Evolutionary conservation across 345 rosid species (phyloP), one percentile per base, ranked within the genome.

Genomic region (Populus pruinosa): DNA sequence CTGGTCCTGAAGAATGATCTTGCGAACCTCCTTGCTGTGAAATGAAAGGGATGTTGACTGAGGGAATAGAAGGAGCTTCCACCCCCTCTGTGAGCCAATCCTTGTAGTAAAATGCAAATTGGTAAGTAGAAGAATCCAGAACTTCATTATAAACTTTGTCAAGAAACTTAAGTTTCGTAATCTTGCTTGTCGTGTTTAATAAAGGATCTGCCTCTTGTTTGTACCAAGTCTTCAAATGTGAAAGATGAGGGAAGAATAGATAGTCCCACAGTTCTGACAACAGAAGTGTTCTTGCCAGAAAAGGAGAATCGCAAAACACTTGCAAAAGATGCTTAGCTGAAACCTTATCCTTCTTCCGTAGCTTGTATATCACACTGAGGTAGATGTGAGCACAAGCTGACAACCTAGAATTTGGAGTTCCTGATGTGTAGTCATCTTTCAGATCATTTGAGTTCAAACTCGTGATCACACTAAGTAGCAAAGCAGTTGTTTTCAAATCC

Each of bases 371-470:
- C 82, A 87, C 86, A 82, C 92, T 82, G 41, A 88, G 85, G 80
- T 88, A 91, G 55, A 88, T 83, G 73, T 88, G 91, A 72, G 91
- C 91, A 84, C 89, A 88, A 11, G 91, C 86, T 56, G 94, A 89
- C 81, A 88, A 56, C 83, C 82, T 81, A 13, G 83, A 82, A 78
- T 87, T 84, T 36, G 86, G 86, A 67, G 84, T 63, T 78, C 90
- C 91, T 36, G 78, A 77, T 36, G 88, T 85, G 44, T 77, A 86
- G 9, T 87, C 86, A 77, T 88, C 86, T 79, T 83, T 80, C 69
- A 76, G 56, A 38, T 88, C 86, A 75, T 81, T 80, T 20, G 86
- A 79, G 71, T 80, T 86, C 85, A 91, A 72, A 9, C 87, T 88
- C 4, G 90, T 82, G 43, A 91, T 87, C 78, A 89, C 69, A 39